These are phyloP conservation scores for Trametes villosa DNA, from an alignment of 768 basidiomycete genomes.

Conservation along the genomic window DNA sequence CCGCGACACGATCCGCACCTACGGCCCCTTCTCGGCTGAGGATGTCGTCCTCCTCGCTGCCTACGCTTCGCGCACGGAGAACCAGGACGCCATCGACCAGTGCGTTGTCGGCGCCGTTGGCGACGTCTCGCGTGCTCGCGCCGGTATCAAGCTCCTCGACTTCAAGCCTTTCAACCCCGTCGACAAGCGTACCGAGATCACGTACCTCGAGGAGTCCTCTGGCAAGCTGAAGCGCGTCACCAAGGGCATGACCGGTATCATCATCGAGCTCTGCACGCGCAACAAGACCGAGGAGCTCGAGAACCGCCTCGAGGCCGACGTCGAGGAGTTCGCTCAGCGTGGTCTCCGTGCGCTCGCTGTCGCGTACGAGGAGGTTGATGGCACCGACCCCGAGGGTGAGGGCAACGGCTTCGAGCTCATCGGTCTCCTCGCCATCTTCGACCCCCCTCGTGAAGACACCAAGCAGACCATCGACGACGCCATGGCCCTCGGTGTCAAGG, in stretches of 20 bases:
- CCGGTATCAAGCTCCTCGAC: slow-evolving; percentile 94
- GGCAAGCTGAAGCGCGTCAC: slow-evolving; percentile 98
- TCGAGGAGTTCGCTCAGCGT: slow-evolving; percentile 93
- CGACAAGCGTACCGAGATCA: slow-evolving; percentile 99
- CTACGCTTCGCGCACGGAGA: slow-evolving; percentile 97
- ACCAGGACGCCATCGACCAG: slow-evolving; percentile 95
- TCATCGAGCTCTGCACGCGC: slow-evolving; percentile 95
- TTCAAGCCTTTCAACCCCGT: slow-evolving; percentile 99
- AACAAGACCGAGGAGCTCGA: slow-evolving; percentile 96
- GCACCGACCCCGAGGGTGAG: slow-evolving; percentile 80
- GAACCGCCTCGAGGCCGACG: slow-evolving; percentile 89
- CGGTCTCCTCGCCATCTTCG: slow-evolving; percentile 96
- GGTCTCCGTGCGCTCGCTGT: slow-evolving; percentile 98
- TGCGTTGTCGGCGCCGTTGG: slow-evolving; percentile 84
- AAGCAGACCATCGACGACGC: slow-evolving; percentile 99
- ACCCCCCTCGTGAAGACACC: slow-evolving; percentile 96
- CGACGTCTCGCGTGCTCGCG: slow-evolving; percentile 74
- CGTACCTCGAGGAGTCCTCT: slow-evolving; percentile 91
- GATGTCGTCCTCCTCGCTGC: slow-evolving; percentile 93
- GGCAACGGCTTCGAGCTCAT: slow-evolving; percentile 98
- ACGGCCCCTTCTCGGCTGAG: slow-evolving; percentile 85
- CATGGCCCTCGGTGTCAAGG: slow-evolving; percentile 91
- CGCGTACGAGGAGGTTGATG: slow-evolving; percentile 90
- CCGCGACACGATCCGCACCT: slow-evolving; percentile 87
- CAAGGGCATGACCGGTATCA: slow-evolving; percentile 99